Conservation (phyloP, 1,284 basidiomycete species). For the Rhodotorula sp. region DNA sequence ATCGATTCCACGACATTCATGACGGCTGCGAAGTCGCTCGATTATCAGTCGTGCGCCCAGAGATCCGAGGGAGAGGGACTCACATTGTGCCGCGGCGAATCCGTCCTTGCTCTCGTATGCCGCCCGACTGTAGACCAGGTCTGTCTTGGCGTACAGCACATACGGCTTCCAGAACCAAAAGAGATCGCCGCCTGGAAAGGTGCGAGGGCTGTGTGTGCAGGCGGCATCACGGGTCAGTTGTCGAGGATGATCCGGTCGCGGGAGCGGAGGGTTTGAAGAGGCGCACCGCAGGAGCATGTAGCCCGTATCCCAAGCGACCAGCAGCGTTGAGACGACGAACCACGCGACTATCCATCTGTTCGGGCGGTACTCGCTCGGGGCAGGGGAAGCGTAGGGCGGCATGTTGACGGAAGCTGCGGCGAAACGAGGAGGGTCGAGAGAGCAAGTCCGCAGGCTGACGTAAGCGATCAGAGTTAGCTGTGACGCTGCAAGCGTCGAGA, state of each 20-base stretch:
- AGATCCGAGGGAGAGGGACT: conserved; percentile 44
- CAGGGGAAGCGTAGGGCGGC: background rate
- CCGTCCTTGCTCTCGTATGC: conserved; percentile 66
- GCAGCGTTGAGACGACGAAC: conserved; percentile 63
- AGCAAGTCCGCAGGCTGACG: no score
- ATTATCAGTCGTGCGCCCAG: conserved; percentile 50
- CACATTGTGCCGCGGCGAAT: conserved; percentile 67
- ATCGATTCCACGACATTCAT: conserved; percentile 77
- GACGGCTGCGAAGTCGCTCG: conserved; percentile 55
- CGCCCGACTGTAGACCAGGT: conserved; percentile 69
- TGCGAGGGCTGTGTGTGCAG: background rate
- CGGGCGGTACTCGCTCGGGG: background rate
- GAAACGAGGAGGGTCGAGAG: no score
- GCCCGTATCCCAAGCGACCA: conserved; percentile 48
- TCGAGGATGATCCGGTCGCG: background rate
- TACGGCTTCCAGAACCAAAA: conserved; percentile 74
- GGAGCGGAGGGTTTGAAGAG: conserved; percentile 1
- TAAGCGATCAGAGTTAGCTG: no score
- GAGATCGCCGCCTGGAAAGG: conserved; percentile 66
- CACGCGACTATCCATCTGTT: conserved; percentile 48
- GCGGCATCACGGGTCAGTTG: conserved; percentile 60
- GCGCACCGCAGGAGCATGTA: conserved; percentile 12
- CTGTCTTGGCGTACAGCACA: conserved; percentile 66
- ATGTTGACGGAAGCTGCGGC: background rate
- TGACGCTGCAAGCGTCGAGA: no score